Evolutionary conservation across 1,139 yeast genomes (phyloP), one percentile per base, ranked within the genome.

Genomic region (Candida frijolesensis): DNA sequence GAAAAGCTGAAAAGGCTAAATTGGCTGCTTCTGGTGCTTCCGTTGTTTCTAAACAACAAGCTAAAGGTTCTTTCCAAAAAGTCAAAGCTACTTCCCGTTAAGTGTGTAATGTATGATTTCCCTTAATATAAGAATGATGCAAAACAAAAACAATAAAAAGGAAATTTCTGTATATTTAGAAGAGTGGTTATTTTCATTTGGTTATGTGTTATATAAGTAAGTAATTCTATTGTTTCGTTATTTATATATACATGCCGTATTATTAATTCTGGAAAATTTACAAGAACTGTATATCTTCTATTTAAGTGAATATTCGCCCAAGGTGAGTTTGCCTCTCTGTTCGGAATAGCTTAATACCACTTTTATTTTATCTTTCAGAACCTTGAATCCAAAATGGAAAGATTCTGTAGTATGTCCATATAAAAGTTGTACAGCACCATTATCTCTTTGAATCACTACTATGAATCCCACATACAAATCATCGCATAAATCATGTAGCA

Each of bases 41-140:
- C 68, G 60, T 68, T 60, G 76, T 85, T 70, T 85, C 92, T 65
- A 87, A 87, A 82, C 89, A 85, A 83, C 89, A 84, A 77, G 87
- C 88, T 73, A 88, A 87, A 83, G 96, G 95, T 84, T 89, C 95
- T 78, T 84, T 85, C 96, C 92, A 89, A 84, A 89, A 89, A 83
- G 96, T 90, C 70, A 89, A 86, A 71, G 96, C 96, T 70, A 87
- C 96, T 75, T 89, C 96, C 79, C 96, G 96, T 87, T 90, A 89
- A 87, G 55, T 48, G 55, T 48, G n/a, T 34, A 22, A 53, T 50
- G 37, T 14, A 34, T 34, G 16, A 9, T 14, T 16, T 6, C 15
- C 37, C 16, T 22, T 48, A 53, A 56, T 60, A 10, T 22, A 9
- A 42, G 16, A 58, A 18, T 37, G 11, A 14, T 12, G 14, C 30